Evolutionary conservation across 2,329 filamentous ascomycete species (phyloP).

Genomic region (Phyllosticta citrichinensis): DNA sequence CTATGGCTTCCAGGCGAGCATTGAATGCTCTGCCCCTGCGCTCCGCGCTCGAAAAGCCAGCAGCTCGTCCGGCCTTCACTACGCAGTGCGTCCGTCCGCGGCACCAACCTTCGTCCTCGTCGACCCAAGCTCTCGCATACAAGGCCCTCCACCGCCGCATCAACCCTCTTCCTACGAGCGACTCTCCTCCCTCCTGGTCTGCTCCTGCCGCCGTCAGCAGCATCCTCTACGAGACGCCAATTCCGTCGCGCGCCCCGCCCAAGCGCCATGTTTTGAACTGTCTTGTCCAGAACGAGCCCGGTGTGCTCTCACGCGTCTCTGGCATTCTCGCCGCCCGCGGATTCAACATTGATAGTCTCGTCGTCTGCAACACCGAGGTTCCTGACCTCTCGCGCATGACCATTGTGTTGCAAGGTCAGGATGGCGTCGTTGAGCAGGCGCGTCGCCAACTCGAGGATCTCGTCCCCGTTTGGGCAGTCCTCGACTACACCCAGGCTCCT

Average conservation of each 20-base stretch:
- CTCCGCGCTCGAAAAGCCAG: constrained; percentile 14
- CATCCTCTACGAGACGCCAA: constrained; percentile 96
- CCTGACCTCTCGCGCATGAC: constrained; percentile 97
- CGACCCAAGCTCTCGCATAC: constrained; percentile 91
- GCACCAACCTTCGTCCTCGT: constrained; percentile 43
- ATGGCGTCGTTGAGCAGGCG: constrained; percentile 95
- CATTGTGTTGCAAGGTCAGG: constrained; percentile 90
- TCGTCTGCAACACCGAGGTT: constrained; percentile 96
- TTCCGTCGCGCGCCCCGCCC: constrained; percentile 69
- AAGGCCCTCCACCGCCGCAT: constrained; percentile 91
- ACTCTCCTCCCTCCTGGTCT: constrained; percentile 69
- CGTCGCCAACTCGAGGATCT: constrained; percentile 90
- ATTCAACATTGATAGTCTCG: constrained; percentile 98
- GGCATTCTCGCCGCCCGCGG: constrained; percentile 91
- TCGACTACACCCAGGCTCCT: constrained; percentile 88
- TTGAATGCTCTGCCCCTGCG: constrained; percentile 27
- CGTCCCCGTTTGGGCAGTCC: constrained; percentile 94
- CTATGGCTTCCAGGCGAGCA: constrained; percentile 35
- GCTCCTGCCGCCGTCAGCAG: constrained; percentile 92
- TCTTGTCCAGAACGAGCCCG: constrained; percentile 96
- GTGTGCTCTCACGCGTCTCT: constrained; percentile 90
- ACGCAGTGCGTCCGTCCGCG: constrained; percentile 19
- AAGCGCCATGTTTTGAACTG: constrained; percentile 98
- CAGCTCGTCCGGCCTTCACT: constrained; percentile 13
- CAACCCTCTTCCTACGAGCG: constrained; percentile 68